Evolutionary conservation across 2,329 filamentous ascomycete species (phyloP).

Genomic region (Hymenoscyphus infarciens): DNA sequence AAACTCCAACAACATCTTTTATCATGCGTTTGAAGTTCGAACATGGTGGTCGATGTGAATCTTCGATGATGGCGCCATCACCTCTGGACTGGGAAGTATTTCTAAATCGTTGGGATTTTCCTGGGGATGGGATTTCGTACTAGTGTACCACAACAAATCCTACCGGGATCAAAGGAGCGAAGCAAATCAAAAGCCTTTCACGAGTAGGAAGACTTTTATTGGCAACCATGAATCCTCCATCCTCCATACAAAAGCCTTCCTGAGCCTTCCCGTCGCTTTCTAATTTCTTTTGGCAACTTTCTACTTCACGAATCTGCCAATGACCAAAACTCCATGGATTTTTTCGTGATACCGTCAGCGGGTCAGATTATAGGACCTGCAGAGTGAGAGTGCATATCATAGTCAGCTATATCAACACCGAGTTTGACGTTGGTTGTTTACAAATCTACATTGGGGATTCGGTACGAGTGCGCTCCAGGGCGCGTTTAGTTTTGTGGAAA

Average conservation of each 20-base stretch:
- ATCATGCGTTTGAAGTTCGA: background rate
- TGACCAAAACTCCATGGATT: background rate
- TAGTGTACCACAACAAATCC: background rate
- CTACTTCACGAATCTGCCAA: background rate
- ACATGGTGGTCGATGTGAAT: background rate
- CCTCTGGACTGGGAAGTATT: background rate
- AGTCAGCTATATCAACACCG: too few species aligned
- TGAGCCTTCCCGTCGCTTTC: background rate
- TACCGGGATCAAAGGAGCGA: background rate
- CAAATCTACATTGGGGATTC: too few species aligned
- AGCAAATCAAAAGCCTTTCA: background rate
- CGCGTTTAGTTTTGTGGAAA: too few species aligned
- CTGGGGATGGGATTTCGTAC: background rate
- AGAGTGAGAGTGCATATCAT: too few species aligned
- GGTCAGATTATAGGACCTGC: too few species aligned
- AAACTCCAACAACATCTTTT: background rate
- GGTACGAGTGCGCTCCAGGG: too few species aligned
- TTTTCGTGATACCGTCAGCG: too few species aligned
- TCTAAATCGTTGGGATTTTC: background rate
- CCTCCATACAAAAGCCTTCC: background rate
- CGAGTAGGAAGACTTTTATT: background rate
- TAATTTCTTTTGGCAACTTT: background rate
- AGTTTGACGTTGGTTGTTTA: too few species aligned
- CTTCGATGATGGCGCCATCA: background rate
- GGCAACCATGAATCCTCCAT: background rate